A percentile compares a stretch with the other conserved stretches of the same genome.
Conservation (phyloP, 805 yeast genomes). For the Pichia thaimueangensis region DNA sequence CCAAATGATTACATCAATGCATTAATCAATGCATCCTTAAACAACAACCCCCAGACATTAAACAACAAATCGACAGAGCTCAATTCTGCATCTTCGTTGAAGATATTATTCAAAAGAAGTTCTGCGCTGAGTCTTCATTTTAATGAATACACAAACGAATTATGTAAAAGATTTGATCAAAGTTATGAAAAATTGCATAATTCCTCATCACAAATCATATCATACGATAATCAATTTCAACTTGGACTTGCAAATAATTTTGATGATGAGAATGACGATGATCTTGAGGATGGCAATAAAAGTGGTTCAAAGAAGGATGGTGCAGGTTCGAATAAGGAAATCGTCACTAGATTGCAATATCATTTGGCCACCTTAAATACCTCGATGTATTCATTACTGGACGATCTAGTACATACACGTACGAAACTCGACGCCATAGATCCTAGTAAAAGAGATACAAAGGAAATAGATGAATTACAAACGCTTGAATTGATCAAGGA, state of each 20-base stretch:
- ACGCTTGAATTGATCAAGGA: constrained; percentile 39
- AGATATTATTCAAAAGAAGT: constrained; percentile 25
- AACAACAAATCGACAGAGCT: constrained; percentile 26
- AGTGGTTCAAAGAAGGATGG: not conserved
- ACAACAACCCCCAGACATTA: constrained; percentile 13
- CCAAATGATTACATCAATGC: constrained; percentile 64
- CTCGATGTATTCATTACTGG: constrained; percentile 49
- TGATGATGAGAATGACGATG: too few species aligned
- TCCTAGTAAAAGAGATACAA: constrained; percentile 8
- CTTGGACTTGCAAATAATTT: not conserved
- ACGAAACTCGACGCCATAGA: constrained; percentile 18
- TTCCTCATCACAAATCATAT: constrained; percentile 33
- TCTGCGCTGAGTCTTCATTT: constrained; percentile 50
- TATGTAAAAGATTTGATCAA: constrained; percentile 46
- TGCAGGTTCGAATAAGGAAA: constrained; percentile 12
- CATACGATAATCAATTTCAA: constrained; percentile 3
- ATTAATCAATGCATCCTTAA: constrained; percentile 32
- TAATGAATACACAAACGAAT: constrained; percentile 55
- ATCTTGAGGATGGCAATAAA: constrained; percentile 14
- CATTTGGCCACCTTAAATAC: constrained; percentile 55
- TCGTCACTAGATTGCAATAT: constrained; percentile 56
- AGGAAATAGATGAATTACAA: constrained; percentile 33
- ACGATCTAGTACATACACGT: constrained; percentile 36
- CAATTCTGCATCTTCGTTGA: constrained; percentile 2
- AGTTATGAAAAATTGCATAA: constrained; percentile 44